A percentile compares a stretch with the other conserved stretches of the same genome.
Conservation (phyloP, 1,284 basidiomycete genomes). For the Wolfiporia cocos region DNA sequence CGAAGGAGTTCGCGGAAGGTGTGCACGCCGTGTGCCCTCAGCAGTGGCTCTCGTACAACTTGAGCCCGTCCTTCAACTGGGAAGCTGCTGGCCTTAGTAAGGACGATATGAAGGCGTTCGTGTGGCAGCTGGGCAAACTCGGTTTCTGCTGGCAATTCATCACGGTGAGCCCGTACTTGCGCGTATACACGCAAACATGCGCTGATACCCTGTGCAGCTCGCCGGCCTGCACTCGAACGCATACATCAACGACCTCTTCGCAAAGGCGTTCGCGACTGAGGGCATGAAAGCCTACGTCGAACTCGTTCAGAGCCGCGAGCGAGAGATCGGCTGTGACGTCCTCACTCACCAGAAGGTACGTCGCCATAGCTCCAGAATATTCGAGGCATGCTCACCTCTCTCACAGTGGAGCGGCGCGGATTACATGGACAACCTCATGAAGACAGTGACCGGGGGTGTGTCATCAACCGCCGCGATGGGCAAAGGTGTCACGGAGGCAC, state of each 20-base stretch:
- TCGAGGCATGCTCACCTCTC: background rate
- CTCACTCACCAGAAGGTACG: conserved; percentile 81
- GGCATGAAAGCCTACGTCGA: conserved; percentile 92
- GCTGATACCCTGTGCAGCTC: too few relatives aligned
- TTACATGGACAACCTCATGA: conserved; percentile 87
- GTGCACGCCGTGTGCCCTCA: conserved; percentile 78
- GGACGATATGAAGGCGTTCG: conserved; percentile 84
- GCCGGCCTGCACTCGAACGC: conserved; percentile 96
- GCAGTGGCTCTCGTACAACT: conserved; percentile 94
- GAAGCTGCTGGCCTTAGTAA: conserved; percentile 85
- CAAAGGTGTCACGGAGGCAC: conserved; percentile 86
- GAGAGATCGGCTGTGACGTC: conserved; percentile 88
- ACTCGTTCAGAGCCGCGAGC: conserved; percentile 79
- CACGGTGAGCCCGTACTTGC: conserved; percentile 59
- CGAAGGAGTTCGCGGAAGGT: conserved; percentile 87
- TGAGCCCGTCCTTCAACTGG: conserved; percentile 92
- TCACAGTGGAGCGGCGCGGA: conserved; percentile 90
- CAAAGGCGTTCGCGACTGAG: conserved; percentile 81
- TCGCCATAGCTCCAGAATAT: background rate
- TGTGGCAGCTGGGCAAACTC: conserved; percentile 92
- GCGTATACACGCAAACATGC: conserved; percentile 1
- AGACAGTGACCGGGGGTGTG: conserved; percentile 92
- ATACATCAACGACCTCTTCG: conserved; percentile 94
- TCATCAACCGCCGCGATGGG: conserved; percentile 97
- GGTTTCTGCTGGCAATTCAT: conserved; percentile 99